These are phyloP conservation scores for Teratosphaeria epicoccoides DNA, from an alignment of 2,329 filamentous ascomycete species.

Conservation along the genomic window DNA sequence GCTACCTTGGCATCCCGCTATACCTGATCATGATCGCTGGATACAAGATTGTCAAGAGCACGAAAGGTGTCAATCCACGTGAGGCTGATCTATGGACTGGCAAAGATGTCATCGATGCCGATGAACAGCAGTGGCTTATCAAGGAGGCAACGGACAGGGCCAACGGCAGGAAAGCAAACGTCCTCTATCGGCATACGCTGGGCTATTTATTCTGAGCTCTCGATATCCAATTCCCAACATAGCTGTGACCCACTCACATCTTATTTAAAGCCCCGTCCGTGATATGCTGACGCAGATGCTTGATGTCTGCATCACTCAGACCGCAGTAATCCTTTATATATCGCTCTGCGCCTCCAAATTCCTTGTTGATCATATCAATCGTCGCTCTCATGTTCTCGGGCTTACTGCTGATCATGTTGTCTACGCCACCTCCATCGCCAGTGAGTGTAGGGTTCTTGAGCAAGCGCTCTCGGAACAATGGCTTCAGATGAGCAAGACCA, in stretches of 20 bases:
- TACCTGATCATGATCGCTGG: constrained; percentile 52
- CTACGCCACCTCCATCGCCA: constrained; percentile 34
- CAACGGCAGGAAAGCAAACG: constrained; percentile 11
- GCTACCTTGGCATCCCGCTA: constrained; percentile 43
- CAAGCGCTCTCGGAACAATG: constrained; percentile 42
- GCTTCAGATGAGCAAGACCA: constrained; percentile 40
- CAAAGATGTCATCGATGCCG: constrained; percentile 49
- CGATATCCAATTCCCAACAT: background rate
- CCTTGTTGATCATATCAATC: constrained; percentile 44
- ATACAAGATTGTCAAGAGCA: constrained; percentile 56
- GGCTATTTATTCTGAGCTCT: constrained; percentile 19
- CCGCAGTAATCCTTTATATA: constrained; percentile 53
- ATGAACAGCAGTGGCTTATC: constrained; percentile 34
- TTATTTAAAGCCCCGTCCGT: constrained; percentile 5
- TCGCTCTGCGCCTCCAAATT: constrained; percentile 53
- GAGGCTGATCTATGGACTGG: constrained; percentile 51
- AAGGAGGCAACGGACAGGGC: constrained; percentile 21
- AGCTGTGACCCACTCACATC: background rate
- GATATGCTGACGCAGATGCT: constrained; percentile 42
- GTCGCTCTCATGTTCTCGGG: constrained; percentile 43
- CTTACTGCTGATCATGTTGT: constrained; percentile 35
- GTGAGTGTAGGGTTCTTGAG: constrained; percentile 41
- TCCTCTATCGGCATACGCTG: constrained; percentile 18
- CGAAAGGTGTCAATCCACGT: constrained; percentile 41
- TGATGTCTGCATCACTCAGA: constrained; percentile 46